A percentile compares a stretch with the other conserved stretches of the same genome.
phyloP scores from a whole-genome alignment of 2,329 filamentous ascomycete species.

The Trichocomaceae sp. region DNA sequence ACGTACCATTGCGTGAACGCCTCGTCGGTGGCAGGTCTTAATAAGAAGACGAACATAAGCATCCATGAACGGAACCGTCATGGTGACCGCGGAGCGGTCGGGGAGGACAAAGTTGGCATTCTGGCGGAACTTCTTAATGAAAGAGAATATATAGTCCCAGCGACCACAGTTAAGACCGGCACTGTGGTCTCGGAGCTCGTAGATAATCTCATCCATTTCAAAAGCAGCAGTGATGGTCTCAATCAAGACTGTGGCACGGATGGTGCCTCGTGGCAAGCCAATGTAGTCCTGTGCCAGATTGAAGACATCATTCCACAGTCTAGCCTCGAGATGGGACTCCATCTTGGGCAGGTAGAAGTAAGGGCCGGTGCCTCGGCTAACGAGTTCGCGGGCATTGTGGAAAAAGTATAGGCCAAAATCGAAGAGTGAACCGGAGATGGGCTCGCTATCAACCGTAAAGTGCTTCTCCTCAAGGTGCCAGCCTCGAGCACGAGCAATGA shows the following conservation, averaged over 20 bases:
- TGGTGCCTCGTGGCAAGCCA: conserved; percentile 81
- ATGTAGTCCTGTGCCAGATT: conserved; percentile 92
- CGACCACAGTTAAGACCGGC: conserved; percentile 95
- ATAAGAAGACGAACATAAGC: conserved; percentile 95
- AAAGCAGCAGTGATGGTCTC: conserved; percentile 97
- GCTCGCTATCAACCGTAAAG: conserved; percentile 88
- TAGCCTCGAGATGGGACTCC: conserved; percentile 94
- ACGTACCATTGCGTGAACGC: conserved; percentile 86
- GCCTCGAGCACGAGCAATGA: conserved; percentile 89
- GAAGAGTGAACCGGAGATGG: conserved; percentile 86
- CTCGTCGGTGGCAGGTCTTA: conserved; percentile 93
- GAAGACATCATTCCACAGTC: conserved; percentile 97
- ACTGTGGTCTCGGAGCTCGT: conserved; percentile 94
- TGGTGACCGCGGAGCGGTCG: conserved; percentile 83
- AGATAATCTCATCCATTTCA: conserved; percentile 99
- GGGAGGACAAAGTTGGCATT: conserved; percentile 90
- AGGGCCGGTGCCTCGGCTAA: conserved; percentile 76
- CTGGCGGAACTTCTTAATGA: conserved; percentile 98
- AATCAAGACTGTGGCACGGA: conserved; percentile 90
- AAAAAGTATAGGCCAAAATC: conserved; percentile 99
- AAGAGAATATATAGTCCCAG: conserved; percentile 99
- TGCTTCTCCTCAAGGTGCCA: conserved; percentile 99
- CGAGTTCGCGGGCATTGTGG: conserved; percentile 89
- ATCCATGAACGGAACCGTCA: conserved; percentile 98
- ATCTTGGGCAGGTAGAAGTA: conserved; percentile 99